Base-by-base conservation (phyloP, 441 rosid genomes). In the Adansonia grandidieri region DNA sequence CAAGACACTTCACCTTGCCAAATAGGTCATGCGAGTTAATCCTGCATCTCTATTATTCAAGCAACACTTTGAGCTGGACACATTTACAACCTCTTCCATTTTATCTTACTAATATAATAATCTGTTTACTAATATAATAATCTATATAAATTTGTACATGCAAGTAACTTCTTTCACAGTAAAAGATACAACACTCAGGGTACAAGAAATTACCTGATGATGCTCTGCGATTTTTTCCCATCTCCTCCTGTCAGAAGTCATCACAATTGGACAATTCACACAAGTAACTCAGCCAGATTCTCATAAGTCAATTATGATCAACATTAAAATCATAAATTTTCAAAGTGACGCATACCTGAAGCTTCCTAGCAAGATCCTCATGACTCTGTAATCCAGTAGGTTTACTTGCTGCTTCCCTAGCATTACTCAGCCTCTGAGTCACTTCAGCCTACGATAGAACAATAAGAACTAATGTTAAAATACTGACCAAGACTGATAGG, bases 341-440 rank as follows among this genome's bases (percentile, higher is more conserved):
- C 44, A 28, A 73, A 48, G 7, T 9, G 76, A 65, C 51, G 50
- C 20, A 56, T 76, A 93, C 99, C 91, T 96, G 93, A 87, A 96
- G 93, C 89, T 96, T 96, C 90, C 80, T 92, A 48, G 98, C 98
- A 67, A 96, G 95, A 86, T 94, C 98, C 87, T 89, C 97, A 68
- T 96, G 98, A 84, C 94, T 89, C 81, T 88, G 96, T 79, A 90
- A 57, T 67, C 83, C 90, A 63, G 84, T 82, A 20, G 95, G 93
- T 84, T 89, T 90, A 84, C 80, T 86, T 62, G 94, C 88, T 17
- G 88, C 84, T 84, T 96, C 97, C 87, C 91, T 96, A 37, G 95
- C 88, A 88, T 91, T 91, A 81, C 87, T 88, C 79, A 96, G 86
- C 88, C 98, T 91, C 82, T 92, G 98, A 71, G 98, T 90, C 77